A percentile compares a stretch with the other conserved stretches of the same genome.
phyloP scores from a whole-genome alignment of 2,329 filamentous ascomycete genomes.

The Aureobasidium sp. region DNA sequence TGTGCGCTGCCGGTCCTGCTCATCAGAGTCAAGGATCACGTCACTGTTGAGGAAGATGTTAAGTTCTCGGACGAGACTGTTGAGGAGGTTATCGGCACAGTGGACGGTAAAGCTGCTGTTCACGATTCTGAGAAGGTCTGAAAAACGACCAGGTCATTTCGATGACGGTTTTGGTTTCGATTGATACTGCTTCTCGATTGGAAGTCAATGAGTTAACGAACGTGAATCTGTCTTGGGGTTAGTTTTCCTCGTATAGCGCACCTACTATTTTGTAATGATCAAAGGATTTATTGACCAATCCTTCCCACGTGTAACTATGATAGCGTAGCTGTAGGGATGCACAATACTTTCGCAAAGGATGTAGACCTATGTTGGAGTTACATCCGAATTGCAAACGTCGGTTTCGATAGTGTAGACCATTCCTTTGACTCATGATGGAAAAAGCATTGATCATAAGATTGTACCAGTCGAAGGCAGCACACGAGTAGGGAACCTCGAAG shows the following conservation, averaged over 20 bases:
- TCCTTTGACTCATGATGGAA: too few species aligned
- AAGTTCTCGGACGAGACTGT: slow-evolving; percentile 78
- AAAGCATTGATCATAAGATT: too few species aligned
- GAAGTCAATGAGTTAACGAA: background rate
- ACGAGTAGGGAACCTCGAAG: too few species aligned
- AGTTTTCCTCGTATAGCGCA: background rate
- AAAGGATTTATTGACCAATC: background rate
- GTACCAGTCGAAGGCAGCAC: too few species aligned
- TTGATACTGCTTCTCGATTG: background rate
- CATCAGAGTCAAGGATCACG: slow-evolving; percentile 72
- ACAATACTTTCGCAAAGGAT: too few species aligned
- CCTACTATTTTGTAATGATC: slow-evolving; percentile 10
- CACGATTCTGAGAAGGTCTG: slow-evolving; percentile 20
- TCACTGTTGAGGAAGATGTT: slow-evolving; percentile 73
- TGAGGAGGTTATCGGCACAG: slow-evolving; percentile 53
- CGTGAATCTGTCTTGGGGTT: background rate
- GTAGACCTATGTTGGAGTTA: too few species aligned
- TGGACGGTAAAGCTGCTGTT: slow-evolving; percentile 16
- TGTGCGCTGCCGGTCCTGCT: slow-evolving; percentile 74
- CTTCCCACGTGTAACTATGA: too few species aligned
- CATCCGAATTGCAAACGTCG: too few species aligned
- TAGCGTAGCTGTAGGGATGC: too few species aligned
- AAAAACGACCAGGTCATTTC: background rate
- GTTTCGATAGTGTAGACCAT: too few species aligned
- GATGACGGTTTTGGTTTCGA: background rate